Conservation (phyloP, 1,284 basidiomycete species). For the Tilletia caries region DNA sequence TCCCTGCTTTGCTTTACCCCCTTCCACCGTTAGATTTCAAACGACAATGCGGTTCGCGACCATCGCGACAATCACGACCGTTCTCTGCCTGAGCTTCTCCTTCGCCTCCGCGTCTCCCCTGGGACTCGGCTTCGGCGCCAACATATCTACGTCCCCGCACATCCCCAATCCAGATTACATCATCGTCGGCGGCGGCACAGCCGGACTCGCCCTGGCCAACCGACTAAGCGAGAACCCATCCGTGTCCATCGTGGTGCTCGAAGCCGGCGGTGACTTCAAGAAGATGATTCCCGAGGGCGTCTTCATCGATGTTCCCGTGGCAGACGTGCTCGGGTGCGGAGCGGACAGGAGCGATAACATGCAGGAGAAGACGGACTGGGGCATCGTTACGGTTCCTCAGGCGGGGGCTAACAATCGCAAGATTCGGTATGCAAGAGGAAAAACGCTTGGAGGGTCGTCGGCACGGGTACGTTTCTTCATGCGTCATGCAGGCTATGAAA, state of each 20-base stretch:
- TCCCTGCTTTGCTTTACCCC: too few species aligned
- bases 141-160: neutral
- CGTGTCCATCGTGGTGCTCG: slow-evolving; percentile 37
- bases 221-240: slow-evolving; percentile 35
- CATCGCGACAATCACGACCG: neutral
- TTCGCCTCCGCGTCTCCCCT: neutral
- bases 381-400: slow-evolving; percentile 29
- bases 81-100: too few species aligned
- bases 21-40: too few species aligned
- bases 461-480: slow-evolving; percentile 6
- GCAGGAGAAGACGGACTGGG: slow-evolving; percentile 31
- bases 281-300: slow-evolving; percentile 25
- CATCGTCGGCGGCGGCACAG: slow-evolving; percentile 38
- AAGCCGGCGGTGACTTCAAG: slow-evolving; percentile 36
- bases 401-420: slow-evolving; percentile 28
- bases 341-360: slow-evolving; percentile 16
- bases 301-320: slow-evolving; percentile 30
- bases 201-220: slow-evolving; percentile 35
- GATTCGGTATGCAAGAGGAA: slow-evolving; percentile 33
- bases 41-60: neutral
- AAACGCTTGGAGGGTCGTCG: slow-evolving; percentile 34
- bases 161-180: slow-evolving; percentile 26
- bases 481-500: neutral
- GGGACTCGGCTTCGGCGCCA: neutral
- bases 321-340: slow-evolving; percentile 29